Base-by-base conservation (phyloP, 495 filamentous ascomycete species). In the Tuber indicum region DNA sequence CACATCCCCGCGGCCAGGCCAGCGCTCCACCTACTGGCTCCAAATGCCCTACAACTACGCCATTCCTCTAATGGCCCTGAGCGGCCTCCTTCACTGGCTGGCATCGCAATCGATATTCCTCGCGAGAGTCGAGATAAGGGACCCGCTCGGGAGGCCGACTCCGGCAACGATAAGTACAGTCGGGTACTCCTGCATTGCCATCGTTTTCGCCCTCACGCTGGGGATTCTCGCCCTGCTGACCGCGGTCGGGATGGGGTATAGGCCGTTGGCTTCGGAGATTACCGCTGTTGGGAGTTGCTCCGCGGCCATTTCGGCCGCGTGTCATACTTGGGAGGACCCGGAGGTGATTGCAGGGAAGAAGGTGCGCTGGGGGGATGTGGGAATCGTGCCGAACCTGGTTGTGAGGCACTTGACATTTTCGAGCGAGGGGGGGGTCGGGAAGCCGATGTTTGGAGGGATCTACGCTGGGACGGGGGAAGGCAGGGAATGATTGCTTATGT, bases 61-160 rank as follows among this genome's bases (percentile, higher is more conserved):
- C 4, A 42, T 87, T 23, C 86, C 85, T 0, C 74, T 87, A 7
- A 76, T 83, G 16, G 39, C 76, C 16, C 26, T 74, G 66, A 82
- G 79, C 26, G 81, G 75, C 2, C 2, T 82, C 3, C 75, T 86
- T 5, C 86, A 87, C 71, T 87, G 86, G 86, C 81, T 86, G 1
- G 74, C 85, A 10, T 86, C 86, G 0, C 84, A 88, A 73, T 83
- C 83, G 36, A 72, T 87, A 0, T 87, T 86, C 74, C 81, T 86
- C 9, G 79, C 81, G 3, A 78, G 77, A 1, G 76, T 86, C 74
- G 32, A 39, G 69, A 74, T 36, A 72, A 75, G 10, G 76, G 80
- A 7, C 75, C 83, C 74, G 26, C 70, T 39, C 72, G 74, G 0
- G n/a, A 32, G 19, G 75, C 73, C 12, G 23, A 36, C 9, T 4